Base-by-base conservation (phyloP, 2,329 filamentous ascomycete species). In the Calonectria pseudoturangicola region DNA sequence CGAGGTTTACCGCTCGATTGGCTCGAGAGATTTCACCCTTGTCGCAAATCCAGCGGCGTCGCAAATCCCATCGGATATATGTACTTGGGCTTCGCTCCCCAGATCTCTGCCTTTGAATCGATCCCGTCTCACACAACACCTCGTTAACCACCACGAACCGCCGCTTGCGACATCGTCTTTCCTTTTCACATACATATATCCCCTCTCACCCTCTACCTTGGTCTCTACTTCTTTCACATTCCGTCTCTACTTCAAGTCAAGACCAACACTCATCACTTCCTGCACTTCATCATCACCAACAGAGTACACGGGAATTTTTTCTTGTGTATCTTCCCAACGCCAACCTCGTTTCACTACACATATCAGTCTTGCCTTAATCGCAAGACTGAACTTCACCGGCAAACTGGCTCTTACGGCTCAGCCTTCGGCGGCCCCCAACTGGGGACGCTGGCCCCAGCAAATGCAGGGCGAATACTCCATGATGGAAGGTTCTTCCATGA, bases 361-460 rank as follows among this genome's bases (percentile, higher is more conserved):
- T 18, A 70, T 76, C 73, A 66, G 76, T 81, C 78, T 81, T 80
- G 77, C 77, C 75, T 50, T 60, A 12, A 66, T 27, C 60, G 77
- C 76, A 76, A 77, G 79, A 68, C 79, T 78, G 75, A 77, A 71
- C 48, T 72, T 30, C 65, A 71, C 45, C 69, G 56, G 68, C 76
- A 79, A 75, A 71, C 84, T 91, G 88, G 87, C 87, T 77, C 85
- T 89, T 78, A 84, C 86, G 70, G 83, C 86, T 79, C 85, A 88
- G 79, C 81, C 86, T 68, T 82, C 86, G 72, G 83, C 83, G 58
- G 79, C 84, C 75, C 83, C 86, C 66, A 84, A 83, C 83, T 92
- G 90, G 91, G 87, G 85, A 78, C 88, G 88, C 76, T 91, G 89
- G 88, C 83, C 86, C 75, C 82, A 87, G 72, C 88, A 90, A 50